Base-by-base conservation (phyloP, 768 basidiomycete genomes). In the Hemileccinum rubropunctum region DNA sequence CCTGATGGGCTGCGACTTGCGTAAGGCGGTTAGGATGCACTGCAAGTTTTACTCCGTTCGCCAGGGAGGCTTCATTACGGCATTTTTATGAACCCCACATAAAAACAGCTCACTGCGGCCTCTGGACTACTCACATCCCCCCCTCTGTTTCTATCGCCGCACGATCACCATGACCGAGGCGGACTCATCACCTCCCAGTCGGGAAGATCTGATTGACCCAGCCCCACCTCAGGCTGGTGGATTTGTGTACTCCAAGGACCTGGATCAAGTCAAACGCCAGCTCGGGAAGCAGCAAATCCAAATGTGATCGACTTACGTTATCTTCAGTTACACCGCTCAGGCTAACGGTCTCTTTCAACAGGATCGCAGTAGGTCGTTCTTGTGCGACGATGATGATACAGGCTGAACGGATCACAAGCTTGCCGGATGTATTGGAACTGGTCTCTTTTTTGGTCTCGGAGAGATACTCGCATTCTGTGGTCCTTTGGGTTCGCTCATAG, bases 361-460 rank as follows among this genome's bases (percentile, higher is more conserved):
- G 60, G 58, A 57, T 63, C 44, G 46, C 58, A 7, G 60, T 62
- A 45, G 18, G 61, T 50, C 20, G 6, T 23, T 51, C 14, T 48
- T 15, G 20, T 48, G 13, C 10, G 17, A 17, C 3, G 15, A 3
- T 36, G 8, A 7, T 0, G 28, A 26, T 12, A 13, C 28, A 20
- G 4, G 30, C 39, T 58, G 35, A 60, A 7, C 14, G 23, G 23
- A 14, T 28, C 21, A 42, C 43, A 42, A 63, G 62, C 54, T 68
- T 49, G 65, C 63, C 13, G 65, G 67, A 20, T 58, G 54, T 3
- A 62, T 68, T 20, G 65, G 67, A 14, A 66, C 67, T 0, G 67
- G 67, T 11, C 59, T 68, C 15, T 68, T 68, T 50, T 45, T 65
- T 7, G 67, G 67, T 9, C 56, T 68, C 13, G 67, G 67, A 23